Conservation (phyloP, 2,329 filamentous ascomycete genomes). For the Capronia coronata region DNA sequence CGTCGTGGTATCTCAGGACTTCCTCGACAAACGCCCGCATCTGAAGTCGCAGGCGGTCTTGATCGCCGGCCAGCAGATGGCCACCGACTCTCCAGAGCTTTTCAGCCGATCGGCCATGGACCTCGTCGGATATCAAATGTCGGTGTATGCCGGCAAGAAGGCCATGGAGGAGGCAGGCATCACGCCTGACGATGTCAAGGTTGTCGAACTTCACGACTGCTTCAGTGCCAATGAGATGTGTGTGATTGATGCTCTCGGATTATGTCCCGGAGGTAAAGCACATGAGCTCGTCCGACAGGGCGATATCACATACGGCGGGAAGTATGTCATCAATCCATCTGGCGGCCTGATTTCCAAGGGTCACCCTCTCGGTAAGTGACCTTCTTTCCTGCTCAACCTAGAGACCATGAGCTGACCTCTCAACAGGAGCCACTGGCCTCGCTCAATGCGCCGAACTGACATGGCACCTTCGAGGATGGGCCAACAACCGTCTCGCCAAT, state of each 20-base stretch:
- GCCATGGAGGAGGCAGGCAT: conserved; percentile 71
- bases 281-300: conserved; percentile 82
- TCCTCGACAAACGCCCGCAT: conserved; percentile 77
- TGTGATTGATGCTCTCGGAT: conserved; percentile 75
- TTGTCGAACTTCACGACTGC: conserved; percentile 94
- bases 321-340: conserved; percentile 80
- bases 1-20: conserved; percentile 79
- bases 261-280: conserved; percentile 72
- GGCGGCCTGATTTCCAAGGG: conserved; percentile 95
- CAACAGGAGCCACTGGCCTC: conserved; percentile 65
- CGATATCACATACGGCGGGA: conserved; percentile 85
- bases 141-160: conserved; percentile 57
- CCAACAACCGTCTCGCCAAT: conserved; percentile 72
- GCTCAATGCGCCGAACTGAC: conserved; percentile 92
- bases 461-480: conserved; percentile 94
- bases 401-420: conserved; percentile 6
- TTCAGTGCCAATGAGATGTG: conserved; percentile 95
- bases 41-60: conserved; percentile 75
- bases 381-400: not conserved
- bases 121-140: conserved; percentile 84
- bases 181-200: conserved; percentile 61
- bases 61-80: conserved; percentile 79
- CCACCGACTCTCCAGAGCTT: conserved; percentile 73
- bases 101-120: conserved; percentile 80
- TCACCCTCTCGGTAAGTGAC: conserved; percentile 67